These are phyloP conservation scores for Termitomyces sp. DNA, from an alignment of 768 basidiomycete species.

Conservation along the genomic window DNA sequence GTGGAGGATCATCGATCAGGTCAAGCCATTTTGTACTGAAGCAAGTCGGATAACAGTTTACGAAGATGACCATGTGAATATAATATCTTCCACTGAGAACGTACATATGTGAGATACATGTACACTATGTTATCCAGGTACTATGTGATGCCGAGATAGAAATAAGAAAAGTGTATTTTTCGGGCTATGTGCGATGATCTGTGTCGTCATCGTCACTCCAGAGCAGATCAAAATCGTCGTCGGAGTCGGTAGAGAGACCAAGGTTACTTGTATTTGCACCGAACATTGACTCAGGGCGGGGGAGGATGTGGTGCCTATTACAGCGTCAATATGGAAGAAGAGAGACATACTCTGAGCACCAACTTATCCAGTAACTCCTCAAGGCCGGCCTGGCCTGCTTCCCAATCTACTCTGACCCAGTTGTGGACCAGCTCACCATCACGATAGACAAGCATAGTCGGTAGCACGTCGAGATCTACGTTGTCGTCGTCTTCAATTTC, in stretches of 20 bases:
- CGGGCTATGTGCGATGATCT: conserved; percentile 5
- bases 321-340: conserved; percentile 1
- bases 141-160: not conserved
- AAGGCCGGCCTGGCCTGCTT: conserved; percentile 63
- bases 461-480: conserved; percentile 77
- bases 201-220: conserved; percentile 49
- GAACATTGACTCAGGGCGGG: conserved; percentile 26
- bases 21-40: not conserved
- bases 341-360: conserved; percentile 17
- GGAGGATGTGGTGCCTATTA: conserved; percentile 39
- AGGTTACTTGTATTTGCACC: conserved; percentile 36
- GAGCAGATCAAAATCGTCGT: conserved; percentile 50
- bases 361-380: conserved; percentile 68
- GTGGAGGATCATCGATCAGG: not conserved
- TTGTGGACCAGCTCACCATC: conserved; percentile 82
- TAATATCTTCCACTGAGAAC: not conserved
- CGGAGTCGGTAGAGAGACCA: conserved; percentile 44
- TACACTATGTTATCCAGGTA: not conserved
- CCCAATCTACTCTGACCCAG: conserved; percentile 89
- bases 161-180: not conserved
- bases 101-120: not conserved
- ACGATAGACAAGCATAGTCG: conserved; percentile 75
- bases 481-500: conserved; percentile 52
- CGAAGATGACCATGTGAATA: not conserved
- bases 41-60: not conserved